phyloP scores from a whole-genome alignment of 2,329 filamentous ascomycete species.

The Scedosporium minutisporum region DNA sequence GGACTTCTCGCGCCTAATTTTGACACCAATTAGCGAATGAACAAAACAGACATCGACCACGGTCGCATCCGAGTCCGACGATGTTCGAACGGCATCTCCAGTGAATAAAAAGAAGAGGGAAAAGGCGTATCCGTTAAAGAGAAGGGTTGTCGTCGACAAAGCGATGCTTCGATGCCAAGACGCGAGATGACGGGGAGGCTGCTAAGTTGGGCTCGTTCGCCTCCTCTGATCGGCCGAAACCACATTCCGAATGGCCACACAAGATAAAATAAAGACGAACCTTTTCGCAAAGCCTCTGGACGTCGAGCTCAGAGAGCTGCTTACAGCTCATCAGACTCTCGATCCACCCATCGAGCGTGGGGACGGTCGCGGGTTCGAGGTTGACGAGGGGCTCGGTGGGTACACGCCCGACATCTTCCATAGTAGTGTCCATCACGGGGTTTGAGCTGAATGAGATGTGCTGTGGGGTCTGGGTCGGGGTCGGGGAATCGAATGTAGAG shows the following conservation, averaged over 20 bases:
- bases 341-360: slow-evolving; percentile 95
- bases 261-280: slow-evolving; percentile 33
- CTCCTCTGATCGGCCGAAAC: neutral
- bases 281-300: slow-evolving; percentile 96
- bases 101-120: too few species aligned
- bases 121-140: too few species aligned
- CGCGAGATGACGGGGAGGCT: neutral
- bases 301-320: slow-evolving; percentile 88
- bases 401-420: slow-evolving; percentile 92
- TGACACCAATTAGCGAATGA: neutral
- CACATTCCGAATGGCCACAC: neutral
- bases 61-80: neutral
- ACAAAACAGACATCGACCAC: slow-evolving; percentile 14
- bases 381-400: slow-evolving; percentile 62
- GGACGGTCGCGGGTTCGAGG: slow-evolving; percentile 76
- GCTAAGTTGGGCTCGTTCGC: neutral
- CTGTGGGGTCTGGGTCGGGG: slow-evolving; percentile 11
- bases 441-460: slow-evolving; percentile 1
- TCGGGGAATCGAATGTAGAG: slow-evolving; percentile 9
- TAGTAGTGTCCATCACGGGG: slow-evolving; percentile 79
- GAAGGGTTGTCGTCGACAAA: too few species aligned
- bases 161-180: neutral
- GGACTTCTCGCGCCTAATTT: slow-evolving; percentile 77
- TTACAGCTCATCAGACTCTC: slow-evolving; percentile 98
- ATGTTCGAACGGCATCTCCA: too few species aligned